phyloP scores from a whole-genome alignment of 108 stramenopile species.

The Conticribra guillardii region DNA sequence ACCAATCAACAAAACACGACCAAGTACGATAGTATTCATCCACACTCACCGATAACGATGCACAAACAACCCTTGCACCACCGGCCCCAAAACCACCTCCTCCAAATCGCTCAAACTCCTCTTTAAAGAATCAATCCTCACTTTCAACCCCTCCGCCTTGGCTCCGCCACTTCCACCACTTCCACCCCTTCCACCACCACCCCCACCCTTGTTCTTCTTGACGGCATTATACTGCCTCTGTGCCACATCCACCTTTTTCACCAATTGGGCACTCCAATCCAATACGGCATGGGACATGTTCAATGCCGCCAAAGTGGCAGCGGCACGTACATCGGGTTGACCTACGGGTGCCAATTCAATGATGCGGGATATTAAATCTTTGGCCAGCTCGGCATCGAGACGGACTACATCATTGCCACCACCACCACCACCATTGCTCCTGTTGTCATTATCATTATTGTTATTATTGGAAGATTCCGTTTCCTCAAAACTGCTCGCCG shows the following conservation, averaged over 20 bases:
- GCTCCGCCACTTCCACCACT: slow-evolving; percentile 19
- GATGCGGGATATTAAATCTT: slow-evolving; percentile 60
- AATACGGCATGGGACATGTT: slow-evolving; percentile 65
- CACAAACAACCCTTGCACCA: slow-evolving; percentile 76
- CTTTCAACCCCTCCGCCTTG: slow-evolving; percentile 60
- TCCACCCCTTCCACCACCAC: slow-evolving; percentile 24
- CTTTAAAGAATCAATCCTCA: slow-evolving; percentile 63
- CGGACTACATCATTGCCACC: slow-evolving; percentile 31
- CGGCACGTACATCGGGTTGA: slow-evolving; percentile 83
- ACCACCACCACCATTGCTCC: slow-evolving; percentile 11
- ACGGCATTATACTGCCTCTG: slow-evolving; percentile 59
- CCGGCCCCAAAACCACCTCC: slow-evolving; percentile 58
- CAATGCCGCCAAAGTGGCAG: slow-evolving; percentile 67
- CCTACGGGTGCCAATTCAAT: slow-evolving; percentile 75
- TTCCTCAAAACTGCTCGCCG: neutral
- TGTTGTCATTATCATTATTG: slow-evolving; percentile 5
- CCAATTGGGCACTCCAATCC: slow-evolving; percentile 57
- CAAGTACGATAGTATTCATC: too few species aligned
- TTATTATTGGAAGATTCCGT: slow-evolving; percentile 12
- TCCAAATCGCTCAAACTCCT: slow-evolving; percentile 64
- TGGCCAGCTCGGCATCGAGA: slow-evolving; percentile 73
- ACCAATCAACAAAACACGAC: neutral
- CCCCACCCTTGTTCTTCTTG: slow-evolving; percentile 28
- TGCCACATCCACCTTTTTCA: slow-evolving; percentile 56
- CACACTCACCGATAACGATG: slow-evolving; percentile 68